Base-by-base conservation (phyloP, 257 asterid species). In the Datura wrightii region DNA sequence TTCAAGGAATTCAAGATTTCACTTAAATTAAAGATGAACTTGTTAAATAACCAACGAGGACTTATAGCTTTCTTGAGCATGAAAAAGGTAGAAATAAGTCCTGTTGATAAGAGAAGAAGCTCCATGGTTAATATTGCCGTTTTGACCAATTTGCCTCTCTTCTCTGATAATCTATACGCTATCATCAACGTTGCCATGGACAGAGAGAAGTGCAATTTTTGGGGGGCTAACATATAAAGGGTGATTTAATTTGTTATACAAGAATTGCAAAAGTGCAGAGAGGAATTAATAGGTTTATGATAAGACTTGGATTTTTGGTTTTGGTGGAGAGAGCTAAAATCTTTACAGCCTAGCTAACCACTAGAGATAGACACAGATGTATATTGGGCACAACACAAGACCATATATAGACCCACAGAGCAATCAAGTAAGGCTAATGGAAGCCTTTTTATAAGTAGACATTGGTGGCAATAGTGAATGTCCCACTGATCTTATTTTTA, bases 61-160 rank as follows among this genome's bases (percentile, higher is more conserved):
- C 53, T 63, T 2, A 89, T 10, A 31, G 91, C 88, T 34, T 83
- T 87, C 86, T 86, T 89, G 16, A 92, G 59, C 90, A 85, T 86
- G 3, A 86, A 16, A 39, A 86, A 34, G 76, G 86, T 85, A 5
- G 89, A 90, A 83, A 91, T 2, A 1, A 89, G 60, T 18, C 92
- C 93, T 11, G 92, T 70, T 13, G 88, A 87, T 16, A 94, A 36
- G 31, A 93, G 89, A 7, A 91, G 82, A 54, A 94, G 63, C 85
- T 91, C 98, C 50, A 91, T 31, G 58, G 79, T 87, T 65, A 88
- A 87, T 6, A 87, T 15, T n/a, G 85, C 84, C 3, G 50, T 84
- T 58, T 84, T 88, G 2, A 92, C 8, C 80, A 87, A 54, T 16
- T 31, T 86, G 76, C 42, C 88, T 7, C 83, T 91, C 58, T 85